phyloP scores from a whole-genome alignment of 1,284 basidiomycete species.

The Stereum hirsutum region DNA sequence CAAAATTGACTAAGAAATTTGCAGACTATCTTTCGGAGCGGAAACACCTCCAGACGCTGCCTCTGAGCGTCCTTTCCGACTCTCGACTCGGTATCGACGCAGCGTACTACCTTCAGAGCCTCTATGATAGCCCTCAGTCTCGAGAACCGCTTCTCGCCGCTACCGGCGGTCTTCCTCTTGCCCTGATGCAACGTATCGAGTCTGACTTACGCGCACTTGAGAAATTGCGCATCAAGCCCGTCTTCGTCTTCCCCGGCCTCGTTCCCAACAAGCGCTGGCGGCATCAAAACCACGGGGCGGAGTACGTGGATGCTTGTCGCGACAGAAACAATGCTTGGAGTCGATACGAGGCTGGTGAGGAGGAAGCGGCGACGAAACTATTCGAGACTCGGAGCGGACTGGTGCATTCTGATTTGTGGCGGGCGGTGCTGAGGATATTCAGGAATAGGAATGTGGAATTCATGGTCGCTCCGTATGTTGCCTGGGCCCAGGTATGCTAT shows the following conservation, averaged over 20 bases:
- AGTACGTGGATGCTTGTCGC: conserved; percentile 63
- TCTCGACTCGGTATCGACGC: conserved; percentile 97
- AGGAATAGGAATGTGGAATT: conserved; percentile 95
- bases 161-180: conserved; percentile 87
- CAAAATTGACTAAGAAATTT: conserved; percentile 2
- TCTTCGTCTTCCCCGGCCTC: conserved; percentile 93
- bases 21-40: conserved; percentile 80
- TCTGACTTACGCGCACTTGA: conserved; percentile 86
- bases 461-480: conserved; percentile 90
- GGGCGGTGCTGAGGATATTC: conserved; percentile 88
- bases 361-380: conserved; percentile 77
- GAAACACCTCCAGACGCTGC: conserved; percentile 78
- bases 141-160: conserved; percentile 90
- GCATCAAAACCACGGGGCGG: conserved; percentile 41
- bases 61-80: conserved; percentile 80
- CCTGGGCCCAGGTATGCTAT: conserved; percentile 80
- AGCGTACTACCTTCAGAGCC: conserved; percentile 77
- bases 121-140: conserved; percentile 69
- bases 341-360: conserved; percentile 83
- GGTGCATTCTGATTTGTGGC: conserved; percentile 84
- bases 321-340: conserved; percentile 81
- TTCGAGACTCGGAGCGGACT: conserved; percentile 67
- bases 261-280: conserved; percentile 54
- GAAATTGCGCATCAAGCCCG: conserved; percentile 89
- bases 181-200: conserved; percentile 82